Evolutionary conservation across 768 basidiomycete species (phyloP).

Genomic region (Kwoniella dendrophila): DNA sequence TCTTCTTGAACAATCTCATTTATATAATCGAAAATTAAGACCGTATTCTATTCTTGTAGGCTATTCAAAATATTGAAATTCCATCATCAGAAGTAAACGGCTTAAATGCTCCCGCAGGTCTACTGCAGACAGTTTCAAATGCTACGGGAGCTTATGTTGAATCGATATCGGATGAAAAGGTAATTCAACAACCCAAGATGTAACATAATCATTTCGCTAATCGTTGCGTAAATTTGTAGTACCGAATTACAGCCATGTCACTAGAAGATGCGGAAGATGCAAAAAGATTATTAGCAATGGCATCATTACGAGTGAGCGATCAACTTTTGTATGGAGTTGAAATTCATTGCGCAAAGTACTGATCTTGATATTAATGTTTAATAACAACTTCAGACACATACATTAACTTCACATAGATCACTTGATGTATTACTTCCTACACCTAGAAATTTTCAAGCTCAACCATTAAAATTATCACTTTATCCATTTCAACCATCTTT

Average conservation of each 20-base stretch:
- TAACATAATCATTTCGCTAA: background rate
- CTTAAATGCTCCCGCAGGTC: background rate
- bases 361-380: no score
- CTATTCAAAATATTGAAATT: conserved; percentile 10
- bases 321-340: no score
- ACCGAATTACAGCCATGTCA: conserved; percentile 20
- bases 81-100: conserved; percentile 5
- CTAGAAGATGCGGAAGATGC: conserved; percentile 13
- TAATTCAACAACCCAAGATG: background rate
- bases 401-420: conserved; percentile 12
- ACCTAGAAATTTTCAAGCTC: conserved; percentile 7
- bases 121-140: conserved; percentile 17
- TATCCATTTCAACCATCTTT: conserved; percentile 21
- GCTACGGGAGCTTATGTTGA: conserved; percentile 22
- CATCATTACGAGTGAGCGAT: conserved; percentile 12
- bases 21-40: background rate
- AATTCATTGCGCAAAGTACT: no score
- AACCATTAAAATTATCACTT: conserved; percentile 12
- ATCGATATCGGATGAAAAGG: background rate
- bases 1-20: background rate
- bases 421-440: conserved; percentile 10
- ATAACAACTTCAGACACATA: background rate
- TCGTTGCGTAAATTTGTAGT: background rate
- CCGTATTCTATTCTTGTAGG: background rate
- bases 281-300: conserved; percentile 10